Base-by-base conservation (phyloP, 169 alveolate species). In the Theileria annulata region DNA sequence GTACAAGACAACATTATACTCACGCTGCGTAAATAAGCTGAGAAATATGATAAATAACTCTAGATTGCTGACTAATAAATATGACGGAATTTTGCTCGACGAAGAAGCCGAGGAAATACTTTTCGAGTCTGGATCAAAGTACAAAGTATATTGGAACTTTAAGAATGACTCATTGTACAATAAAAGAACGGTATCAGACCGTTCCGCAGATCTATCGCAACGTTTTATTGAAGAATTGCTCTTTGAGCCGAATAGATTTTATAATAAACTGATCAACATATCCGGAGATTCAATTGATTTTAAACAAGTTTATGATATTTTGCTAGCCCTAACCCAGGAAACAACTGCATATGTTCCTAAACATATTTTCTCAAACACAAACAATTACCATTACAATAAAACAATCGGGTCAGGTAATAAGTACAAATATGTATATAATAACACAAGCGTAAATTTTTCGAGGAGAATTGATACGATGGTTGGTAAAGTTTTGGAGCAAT, bases 91-190 rank as follows among this genome's bases (percentile, higher is more conserved):
- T 10, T 3, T 48, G 69, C 13, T 68, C 51, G 70, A 71, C 67
- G 89, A 66, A 35, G 86, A 82, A 21, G 79, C 77, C n/a, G 89
- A 82, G 71, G 89, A 82, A 48, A 71, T 82, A 12, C 58, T 82
- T 23, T 82, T 82, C 35, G 89, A 82, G 30, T 75, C 89, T 0
- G 59, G 77, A 56, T 25, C 72, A 12, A 67, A 42, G 76, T 82
- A 59, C 62, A 56, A 54, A 21, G 72, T 79, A 0, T 82, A 82
- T 64, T 82, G 89, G 89, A 75, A 63, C 37, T 42, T 82, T 66
- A 82, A 75, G 56, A 82, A 82, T n/a, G 89, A 82, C 58, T 72
- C 89, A 5, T 71, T 82, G 60, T 82, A 82, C 49, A 82, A 75
- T 27, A 68, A 56, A 17, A 49, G 31, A 58, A 69, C 25, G 12